phyloP scores from a whole-genome alignment of 371 early-diverging fungal genomes.

The Mortierella sp. region DNA sequence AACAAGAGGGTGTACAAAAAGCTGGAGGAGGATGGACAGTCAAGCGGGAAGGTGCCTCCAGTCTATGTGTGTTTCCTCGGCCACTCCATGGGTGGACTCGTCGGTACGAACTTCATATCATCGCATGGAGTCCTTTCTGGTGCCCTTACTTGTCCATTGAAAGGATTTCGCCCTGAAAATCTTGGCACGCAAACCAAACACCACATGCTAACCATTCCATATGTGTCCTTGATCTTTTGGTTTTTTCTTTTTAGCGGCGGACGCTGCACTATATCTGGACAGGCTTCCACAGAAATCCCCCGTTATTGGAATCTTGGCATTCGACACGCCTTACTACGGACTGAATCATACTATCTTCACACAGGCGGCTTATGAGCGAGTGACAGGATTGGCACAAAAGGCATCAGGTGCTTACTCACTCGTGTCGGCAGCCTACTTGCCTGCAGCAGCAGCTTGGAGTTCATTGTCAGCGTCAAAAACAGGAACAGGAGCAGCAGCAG shows the following conservation, averaged over 20 bases:
- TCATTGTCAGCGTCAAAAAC: slow-evolving; percentile 17
- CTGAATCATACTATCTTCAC: slow-evolving; percentile 60
- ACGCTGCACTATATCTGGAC: slow-evolving; percentile 62
- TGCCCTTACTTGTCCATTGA: too few species aligned
- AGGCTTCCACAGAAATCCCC: slow-evolving; percentile 29
- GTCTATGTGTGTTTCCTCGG: slow-evolving; percentile 61
- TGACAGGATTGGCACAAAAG: slow-evolving; percentile 39
- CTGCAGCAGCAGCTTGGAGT: slow-evolving; percentile 57
- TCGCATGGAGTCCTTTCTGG: too few species aligned
- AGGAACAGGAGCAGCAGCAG: slow-evolving; percentile 3
- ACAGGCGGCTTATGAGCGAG: slow-evolving; percentile 56
- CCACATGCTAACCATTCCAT: neutral
- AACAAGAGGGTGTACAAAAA: slow-evolving; percentile 24
- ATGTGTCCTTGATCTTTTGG: neutral
- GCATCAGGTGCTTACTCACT: slow-evolving; percentile 39
- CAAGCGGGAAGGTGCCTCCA: slow-evolving; percentile 29
- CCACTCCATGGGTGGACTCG: slow-evolving; percentile 77
- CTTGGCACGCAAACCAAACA: slow-evolving; percentile 1
- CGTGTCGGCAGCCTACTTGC: slow-evolving; percentile 51
- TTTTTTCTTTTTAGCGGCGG: slow-evolving; percentile 62
- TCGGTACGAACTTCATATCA: slow-evolving; percentile 62
- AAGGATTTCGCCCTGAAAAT: neutral
- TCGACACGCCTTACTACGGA: slow-evolving; percentile 74
- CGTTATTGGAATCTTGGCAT: slow-evolving; percentile 72
- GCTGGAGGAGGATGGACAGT: slow-evolving; percentile 24